phyloP scores from a whole-genome alignment of 139 green algal species.

The Micromonas commoda region DNA sequence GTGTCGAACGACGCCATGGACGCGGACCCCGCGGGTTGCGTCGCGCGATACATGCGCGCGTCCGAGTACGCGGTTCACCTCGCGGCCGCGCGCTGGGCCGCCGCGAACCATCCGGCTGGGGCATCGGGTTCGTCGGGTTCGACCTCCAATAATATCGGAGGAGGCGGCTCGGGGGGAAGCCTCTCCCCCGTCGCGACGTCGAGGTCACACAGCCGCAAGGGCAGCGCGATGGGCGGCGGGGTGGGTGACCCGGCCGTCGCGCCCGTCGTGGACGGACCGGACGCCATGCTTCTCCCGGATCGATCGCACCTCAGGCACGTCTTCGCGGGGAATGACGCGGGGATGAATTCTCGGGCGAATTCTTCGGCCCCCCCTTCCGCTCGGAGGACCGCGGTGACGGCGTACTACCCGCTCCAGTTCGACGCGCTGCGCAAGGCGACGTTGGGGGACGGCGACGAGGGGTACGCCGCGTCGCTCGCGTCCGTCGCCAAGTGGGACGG shows the following conservation, averaged over 20 bases:
- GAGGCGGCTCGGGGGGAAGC: no score
- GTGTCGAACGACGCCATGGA: not conserved
- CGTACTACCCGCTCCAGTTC: conserved; percentile 40
- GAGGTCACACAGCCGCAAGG: no score
- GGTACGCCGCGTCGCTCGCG: conserved; percentile 72
- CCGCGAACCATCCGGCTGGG: no score
- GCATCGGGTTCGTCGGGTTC: no score
- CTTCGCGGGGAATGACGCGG: no score
- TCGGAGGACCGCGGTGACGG: conserved; percentile 35
- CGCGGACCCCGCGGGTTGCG: not conserved
- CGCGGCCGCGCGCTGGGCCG: no score
- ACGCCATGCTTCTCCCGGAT: not conserved
- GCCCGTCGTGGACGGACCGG: not conserved
- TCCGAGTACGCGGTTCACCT: no score
- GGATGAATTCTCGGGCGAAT: no score
- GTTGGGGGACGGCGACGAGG: conserved; percentile 56
- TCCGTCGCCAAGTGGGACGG: conserved; percentile 63
- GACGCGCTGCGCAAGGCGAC: conserved; percentile 28
- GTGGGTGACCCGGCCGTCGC: not conserved
- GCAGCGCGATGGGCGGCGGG: no score
- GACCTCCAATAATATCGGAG: no score
- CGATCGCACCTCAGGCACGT: not conserved
- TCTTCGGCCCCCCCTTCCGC: no score
- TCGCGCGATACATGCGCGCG: not conserved
- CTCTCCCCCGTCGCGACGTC: no score